phyloP scores from a whole-genome alignment of 1,284 basidiomycete species.

The Cryptococcus maquisensis region DNA sequence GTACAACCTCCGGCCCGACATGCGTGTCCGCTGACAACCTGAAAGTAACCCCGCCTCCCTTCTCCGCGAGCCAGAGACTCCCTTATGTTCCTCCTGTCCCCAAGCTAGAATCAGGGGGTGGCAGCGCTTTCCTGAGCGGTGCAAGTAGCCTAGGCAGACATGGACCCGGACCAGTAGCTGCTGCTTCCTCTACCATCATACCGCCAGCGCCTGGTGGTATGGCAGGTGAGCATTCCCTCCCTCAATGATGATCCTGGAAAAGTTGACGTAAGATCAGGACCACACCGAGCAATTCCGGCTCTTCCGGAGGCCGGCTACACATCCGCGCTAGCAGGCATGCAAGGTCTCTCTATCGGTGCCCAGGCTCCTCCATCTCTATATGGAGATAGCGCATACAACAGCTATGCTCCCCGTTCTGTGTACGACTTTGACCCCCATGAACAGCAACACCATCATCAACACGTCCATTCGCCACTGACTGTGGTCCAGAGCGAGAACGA shows the following conservation, averaged over 20 bases:
- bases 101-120: slow-evolving; percentile 8
- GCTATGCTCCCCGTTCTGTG: slow-evolving; percentile 1
- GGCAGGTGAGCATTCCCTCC: slow-evolving; percentile 19
- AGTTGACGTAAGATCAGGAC: slow-evolving; percentile 15
- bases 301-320: slow-evolving; percentile 36
- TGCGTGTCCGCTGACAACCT: not conserved
- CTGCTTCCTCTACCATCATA: slow-evolving; percentile 26
- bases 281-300: slow-evolving; percentile 31
- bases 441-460: not conserved
- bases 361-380: not conserved
- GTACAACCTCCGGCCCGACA: not conserved
- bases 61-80: slow-evolving; percentile 22
- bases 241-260: not conserved
- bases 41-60: slow-evolving; percentile 28
- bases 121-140: not conserved
- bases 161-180: slow-evolving; percentile 15
- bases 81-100: slow-evolving; percentile 30
- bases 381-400: not conserved
- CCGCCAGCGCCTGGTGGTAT: slow-evolving; percentile 28
- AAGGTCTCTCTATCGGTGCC: slow-evolving; percentile 7
- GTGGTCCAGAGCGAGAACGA: slow-evolving; percentile 11
- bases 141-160: slow-evolving; percentile 4
- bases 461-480: slow-evolving; percentile 7
- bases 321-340: slow-evolving; percentile 16
- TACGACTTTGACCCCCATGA: not conserved